phyloP scores from a whole-genome alignment of 2,329 filamentous ascomycete genomes.

The Xylaria sp. region DNA sequence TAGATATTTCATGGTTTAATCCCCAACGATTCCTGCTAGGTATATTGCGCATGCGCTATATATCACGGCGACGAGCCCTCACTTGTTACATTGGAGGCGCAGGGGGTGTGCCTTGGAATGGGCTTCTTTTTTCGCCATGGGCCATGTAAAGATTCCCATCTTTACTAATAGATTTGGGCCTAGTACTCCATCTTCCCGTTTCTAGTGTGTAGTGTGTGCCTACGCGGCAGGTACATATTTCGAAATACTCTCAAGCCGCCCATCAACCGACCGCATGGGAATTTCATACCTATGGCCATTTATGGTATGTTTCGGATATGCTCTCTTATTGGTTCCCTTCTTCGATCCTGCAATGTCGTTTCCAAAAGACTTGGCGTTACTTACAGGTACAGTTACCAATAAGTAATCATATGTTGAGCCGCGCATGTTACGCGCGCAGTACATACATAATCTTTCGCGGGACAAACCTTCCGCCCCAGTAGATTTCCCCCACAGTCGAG shows the following conservation, averaged over 20 bases:
- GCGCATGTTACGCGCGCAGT: neutral
- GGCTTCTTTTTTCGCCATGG: conserved; percentile 31
- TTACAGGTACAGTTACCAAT: neutral
- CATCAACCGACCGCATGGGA: conserved; percentile 10
- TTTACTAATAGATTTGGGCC: neutral
- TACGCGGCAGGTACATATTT: neutral
- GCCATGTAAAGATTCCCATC: conserved; percentile 33
- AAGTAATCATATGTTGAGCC: conserved; percentile 12
- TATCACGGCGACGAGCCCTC: neutral
- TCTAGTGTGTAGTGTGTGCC: conserved; percentile 3
- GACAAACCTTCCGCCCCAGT: conserved; percentile 36
- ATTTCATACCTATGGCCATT: conserved; percentile 2
- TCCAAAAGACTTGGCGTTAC: neutral
- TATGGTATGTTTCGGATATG: neutral
- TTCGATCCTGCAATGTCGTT: conserved; percentile 14
- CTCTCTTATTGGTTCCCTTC: neutral
- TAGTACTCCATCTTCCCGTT: conserved; percentile 13
- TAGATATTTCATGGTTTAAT: conserved; percentile 7
- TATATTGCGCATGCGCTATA: neutral
- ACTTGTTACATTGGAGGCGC: neutral
- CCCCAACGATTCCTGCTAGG: conserved; percentile 2
- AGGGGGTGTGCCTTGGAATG: conserved; percentile 32
- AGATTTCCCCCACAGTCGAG: conserved; percentile 16
- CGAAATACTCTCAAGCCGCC: conserved; percentile 1
- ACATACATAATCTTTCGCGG: conserved; percentile 13